These are phyloP conservation scores for Cytauxzoon felis DNA, from an alignment of 169 alveolate genomes.

Conservation along the genomic window DNA sequence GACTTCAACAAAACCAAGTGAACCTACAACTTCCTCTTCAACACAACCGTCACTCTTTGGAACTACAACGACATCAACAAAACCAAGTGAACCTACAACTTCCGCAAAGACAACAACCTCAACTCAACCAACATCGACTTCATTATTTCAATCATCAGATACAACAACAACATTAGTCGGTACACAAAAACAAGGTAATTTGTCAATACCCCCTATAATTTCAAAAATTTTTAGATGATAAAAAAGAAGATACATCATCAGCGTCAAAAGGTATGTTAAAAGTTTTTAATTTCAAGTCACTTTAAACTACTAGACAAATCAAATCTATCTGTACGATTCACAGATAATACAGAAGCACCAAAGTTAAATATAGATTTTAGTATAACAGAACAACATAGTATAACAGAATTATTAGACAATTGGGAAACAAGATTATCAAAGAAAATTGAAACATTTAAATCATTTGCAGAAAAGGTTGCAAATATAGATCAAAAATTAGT, in stretches of 20 bases:
- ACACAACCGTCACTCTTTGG: not conserved
- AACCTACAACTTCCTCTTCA: not conserved
- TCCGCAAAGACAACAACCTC: not conserved
- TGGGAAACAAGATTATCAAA: constrained; percentile 49
- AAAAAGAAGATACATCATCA: too few relatives aligned
- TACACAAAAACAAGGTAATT: too few relatives aligned
- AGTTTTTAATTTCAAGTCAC: too few relatives aligned
- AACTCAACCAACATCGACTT: not conserved
- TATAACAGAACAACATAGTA: constrained; percentile 39
- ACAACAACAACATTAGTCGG: too few relatives aligned
- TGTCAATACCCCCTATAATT: too few relatives aligned
- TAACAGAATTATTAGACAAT: constrained; percentile 40
- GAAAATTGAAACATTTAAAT: constrained; percentile 43
- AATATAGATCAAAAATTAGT: constrained; percentile 39
- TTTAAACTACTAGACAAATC: too few relatives aligned
- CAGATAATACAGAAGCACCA: constrained; percentile 11
- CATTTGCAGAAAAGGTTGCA: constrained; percentile 54
- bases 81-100: not conserved
- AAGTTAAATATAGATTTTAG: constrained; percentile 43
- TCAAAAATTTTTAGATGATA: too few relatives aligned
- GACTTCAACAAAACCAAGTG: not conserved
- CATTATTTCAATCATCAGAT: not conserved
- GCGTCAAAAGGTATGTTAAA: too few relatives aligned
- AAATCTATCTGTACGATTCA: not conserved
- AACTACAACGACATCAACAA: not conserved